Evolutionary conservation across 2,329 filamentous ascomycete genomes (phyloP).

Genomic region (Clarireedia monteithiana): DNA sequence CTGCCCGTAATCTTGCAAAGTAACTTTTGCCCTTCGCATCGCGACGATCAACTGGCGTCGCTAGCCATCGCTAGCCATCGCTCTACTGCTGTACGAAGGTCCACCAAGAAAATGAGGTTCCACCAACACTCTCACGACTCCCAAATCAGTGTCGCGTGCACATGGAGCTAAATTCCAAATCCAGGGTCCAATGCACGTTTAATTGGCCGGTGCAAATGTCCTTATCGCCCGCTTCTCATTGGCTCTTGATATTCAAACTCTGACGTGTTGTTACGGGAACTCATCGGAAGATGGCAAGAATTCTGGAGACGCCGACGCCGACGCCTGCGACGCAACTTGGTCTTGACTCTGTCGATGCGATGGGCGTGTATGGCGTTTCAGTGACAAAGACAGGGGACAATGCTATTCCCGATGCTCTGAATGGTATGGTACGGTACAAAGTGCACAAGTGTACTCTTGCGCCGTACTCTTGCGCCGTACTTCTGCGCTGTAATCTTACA

Average conservation of each 20-base stretch:
- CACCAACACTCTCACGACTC: neutral
- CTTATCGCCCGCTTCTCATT: neutral
- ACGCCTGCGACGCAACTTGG: neutral
- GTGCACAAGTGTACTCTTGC: no score
- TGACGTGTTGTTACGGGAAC: neutral
- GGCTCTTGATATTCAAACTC: neutral
- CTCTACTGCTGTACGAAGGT: neutral
- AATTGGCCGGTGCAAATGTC: neutral
- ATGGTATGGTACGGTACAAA: no score
- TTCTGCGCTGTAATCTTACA: no score
- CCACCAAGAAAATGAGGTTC: neutral
- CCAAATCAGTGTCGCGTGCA: conserved; percentile 13
- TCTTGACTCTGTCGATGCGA: neutral
- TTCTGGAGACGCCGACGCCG: neutral
- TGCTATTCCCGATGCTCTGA: no score
- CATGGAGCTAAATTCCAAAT: conserved; percentile 1
- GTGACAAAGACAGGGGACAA: no score
- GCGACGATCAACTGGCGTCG: no score
- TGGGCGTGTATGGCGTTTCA: no score
- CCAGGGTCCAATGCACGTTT: neutral
- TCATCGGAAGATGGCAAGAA: neutral
- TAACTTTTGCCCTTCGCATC: no score
- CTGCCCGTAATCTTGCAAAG: no score
- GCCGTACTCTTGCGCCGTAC: no score
- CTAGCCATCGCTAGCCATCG: no score